Percentiles rank a stretch among this genome's conserved stretches.
Evolutionary conservation across 257 asterid species (phyloP).

Genomic region (Solanum rostratum): DNA sequence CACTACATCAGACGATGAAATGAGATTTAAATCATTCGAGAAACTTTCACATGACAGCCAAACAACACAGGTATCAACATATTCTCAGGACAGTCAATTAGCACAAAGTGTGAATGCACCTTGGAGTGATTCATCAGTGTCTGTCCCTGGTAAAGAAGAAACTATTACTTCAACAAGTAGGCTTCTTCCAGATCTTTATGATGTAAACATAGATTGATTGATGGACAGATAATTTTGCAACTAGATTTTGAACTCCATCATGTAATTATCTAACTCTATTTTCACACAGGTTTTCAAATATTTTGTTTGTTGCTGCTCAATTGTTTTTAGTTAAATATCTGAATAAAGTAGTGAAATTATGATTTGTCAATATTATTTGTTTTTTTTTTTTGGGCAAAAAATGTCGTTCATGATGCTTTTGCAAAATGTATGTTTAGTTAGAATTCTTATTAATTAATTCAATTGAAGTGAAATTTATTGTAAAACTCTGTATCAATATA

Average conservation of each 20-base stretch:
- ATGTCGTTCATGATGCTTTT: neutral
- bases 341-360: too few relatives aligned
- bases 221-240: neutral
- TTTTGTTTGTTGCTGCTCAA: neutral
- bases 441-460: neutral
- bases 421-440: neutral
- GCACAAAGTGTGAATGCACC: slow-evolving; percentile 53
- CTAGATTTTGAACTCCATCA: neutral
- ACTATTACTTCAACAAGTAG: slow-evolving; percentile 19
- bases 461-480: neutral
- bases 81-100: slow-evolving; percentile 29
- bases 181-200: slow-evolving; percentile 29
- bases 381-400: too few relatives aligned
- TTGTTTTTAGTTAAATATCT: neutral
- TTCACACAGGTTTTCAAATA: neutral
- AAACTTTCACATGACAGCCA: slow-evolving; percentile 62
- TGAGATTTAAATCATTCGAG: slow-evolving; percentile 61
- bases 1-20: slow-evolving; percentile 18
- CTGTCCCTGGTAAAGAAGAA: slow-evolving; percentile 30
- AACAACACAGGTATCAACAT: slow-evolving; percentile 26
- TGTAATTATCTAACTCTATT: neutral
- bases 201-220: slow-evolving; percentile 1
- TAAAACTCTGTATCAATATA: neutral
- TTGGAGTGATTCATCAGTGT: slow-evolving; percentile 51
- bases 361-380: too few relatives aligned